Percentiles rank a stretch among this genome's conserved stretches.
Evolutionary conservation across 2,329 filamentous ascomycete genomes (phyloP).

Genomic region (Talaromyces piceae): DNA sequence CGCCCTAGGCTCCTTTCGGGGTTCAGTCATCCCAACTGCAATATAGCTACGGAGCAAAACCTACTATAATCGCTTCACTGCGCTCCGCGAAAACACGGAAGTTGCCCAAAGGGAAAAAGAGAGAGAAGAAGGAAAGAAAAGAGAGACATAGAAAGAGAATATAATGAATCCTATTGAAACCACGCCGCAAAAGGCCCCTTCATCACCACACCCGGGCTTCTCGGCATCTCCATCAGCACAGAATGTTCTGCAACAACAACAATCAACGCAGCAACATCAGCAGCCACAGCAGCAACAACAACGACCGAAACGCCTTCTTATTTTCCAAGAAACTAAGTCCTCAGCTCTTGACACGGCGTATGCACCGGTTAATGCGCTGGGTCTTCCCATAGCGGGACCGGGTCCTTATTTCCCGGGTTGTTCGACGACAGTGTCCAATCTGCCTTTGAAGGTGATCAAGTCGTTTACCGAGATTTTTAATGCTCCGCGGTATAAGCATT

Average conservation of each 20-base stretch:
- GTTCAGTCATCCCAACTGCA: no score
- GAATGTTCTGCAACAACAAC: constrained; percentile 5
- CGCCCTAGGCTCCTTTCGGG: no score
- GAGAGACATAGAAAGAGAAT: no score
- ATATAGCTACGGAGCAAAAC: no score
- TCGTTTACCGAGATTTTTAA: constrained; percentile 36
- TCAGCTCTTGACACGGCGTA: constrained; percentile 23
- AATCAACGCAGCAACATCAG: not conserved
- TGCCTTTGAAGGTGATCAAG: constrained; percentile 26
- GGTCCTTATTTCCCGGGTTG: constrained; percentile 20
- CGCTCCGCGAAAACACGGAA: no score
- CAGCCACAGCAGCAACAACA: constrained; percentile 8
- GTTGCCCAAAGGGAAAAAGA: not conserved
- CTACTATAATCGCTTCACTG: no score
- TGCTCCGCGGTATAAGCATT: constrained; percentile 31
- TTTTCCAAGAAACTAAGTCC: constrained; percentile 32
- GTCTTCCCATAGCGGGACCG: constrained; percentile 26
- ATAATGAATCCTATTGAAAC: not conserved
- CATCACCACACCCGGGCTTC: not conserved
- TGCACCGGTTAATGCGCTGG: constrained; percentile 29
- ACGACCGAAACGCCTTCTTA: constrained; percentile 21
- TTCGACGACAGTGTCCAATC: constrained; percentile 19
- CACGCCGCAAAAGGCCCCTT: not conserved
- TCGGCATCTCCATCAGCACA: not conserved
- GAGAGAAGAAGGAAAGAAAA: not conserved